Evolutionary conservation across 2,329 filamentous ascomycete genomes (phyloP), one percentile per base, ranked within the genome.

Genomic region (Penicillium sp.): DNA sequence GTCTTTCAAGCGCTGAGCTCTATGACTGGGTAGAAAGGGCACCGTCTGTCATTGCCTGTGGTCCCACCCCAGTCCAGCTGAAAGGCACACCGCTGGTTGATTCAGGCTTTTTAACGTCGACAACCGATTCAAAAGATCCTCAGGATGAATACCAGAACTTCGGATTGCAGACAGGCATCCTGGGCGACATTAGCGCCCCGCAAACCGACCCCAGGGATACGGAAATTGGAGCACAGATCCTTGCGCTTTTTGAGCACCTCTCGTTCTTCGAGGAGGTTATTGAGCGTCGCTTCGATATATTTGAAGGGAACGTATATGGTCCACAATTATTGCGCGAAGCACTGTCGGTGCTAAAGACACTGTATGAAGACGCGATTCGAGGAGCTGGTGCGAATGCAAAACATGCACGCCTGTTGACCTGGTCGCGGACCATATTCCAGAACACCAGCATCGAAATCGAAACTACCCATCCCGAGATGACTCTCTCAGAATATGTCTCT

Each of bases 401-500:
- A 19, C 57, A 61, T 13, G 9, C 44, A 0, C 8, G 26, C 11
- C 30, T 65, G 7, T 1, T 58, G 7, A 61, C 56, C 5, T 49
- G 52, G 7, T 63, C 64, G 5, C 50, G 47, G 7, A 11, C 21
- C 5, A 26, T 65, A 2, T 65, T 65, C 15, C 51, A 23, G 3
- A 64, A 59, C 19, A 64, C 64, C 1, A 50, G 17, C 1, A 19
- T 38, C 2, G 31, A 29, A 0, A 61, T 64, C 19, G 35, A 52
- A 35, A 55, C 21, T 2, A 21, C 60, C 7, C 54, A 63, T 46
- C 30, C 56, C 3, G 46, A 56, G 1, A 70, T 69, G 62, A 46
- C 47, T 0, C 23, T 68, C 5, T 11, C 44, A 3, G 66, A 70
- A 6, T 70, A 70, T 38, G 58, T 69, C 8, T 9, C 51, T 5